phyloP scores from a whole-genome alignment of 305 asterid species.

The Withania somnifera region DNA sequence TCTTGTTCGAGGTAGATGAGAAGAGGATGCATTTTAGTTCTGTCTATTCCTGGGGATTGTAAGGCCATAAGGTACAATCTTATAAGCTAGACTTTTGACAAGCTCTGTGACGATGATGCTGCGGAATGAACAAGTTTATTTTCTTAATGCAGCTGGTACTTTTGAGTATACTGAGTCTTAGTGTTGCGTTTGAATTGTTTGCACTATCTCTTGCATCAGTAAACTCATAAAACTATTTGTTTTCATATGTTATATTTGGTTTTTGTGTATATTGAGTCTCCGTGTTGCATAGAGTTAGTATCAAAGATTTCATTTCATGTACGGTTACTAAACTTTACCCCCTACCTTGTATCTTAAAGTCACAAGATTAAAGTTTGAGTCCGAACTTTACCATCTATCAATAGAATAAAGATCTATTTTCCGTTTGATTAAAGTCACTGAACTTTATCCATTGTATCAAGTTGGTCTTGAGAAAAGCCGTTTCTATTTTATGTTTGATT shows the following conservation, averaged over 20 bases:
- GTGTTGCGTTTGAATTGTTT: slow-evolving; percentile 6
- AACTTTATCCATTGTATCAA: too few relatives aligned
- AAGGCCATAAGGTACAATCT: slow-evolving; percentile 19
- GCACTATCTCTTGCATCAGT: too few relatives aligned
- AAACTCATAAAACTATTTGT: background rate
- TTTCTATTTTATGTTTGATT: too few relatives aligned
- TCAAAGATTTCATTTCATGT: background rate
- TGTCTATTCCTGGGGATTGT: slow-evolving; percentile 12
- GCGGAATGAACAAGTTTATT: background rate
- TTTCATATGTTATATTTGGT: background rate
- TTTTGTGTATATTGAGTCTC: background rate
- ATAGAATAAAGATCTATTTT: too few relatives aligned
- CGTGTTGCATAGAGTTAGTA: background rate
- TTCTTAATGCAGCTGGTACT: background rate
- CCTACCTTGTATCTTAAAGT: background rate
- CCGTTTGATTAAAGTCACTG: too few relatives aligned
- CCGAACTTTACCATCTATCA: too few relatives aligned
- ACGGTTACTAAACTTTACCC: background rate
- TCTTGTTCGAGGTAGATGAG: slow-evolving; percentile 7
- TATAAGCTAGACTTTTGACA: background rate
- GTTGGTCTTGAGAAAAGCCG: too few relatives aligned
- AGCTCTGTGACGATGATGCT: slow-evolving; percentile 19
- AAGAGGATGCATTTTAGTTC: slow-evolving; percentile 14
- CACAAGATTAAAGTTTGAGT: background rate
- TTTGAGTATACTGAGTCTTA: slow-evolving; percentile 14